Evolutionary conservation across 2,329 filamentous ascomycete genomes (phyloP), one percentile per base, ranked within the genome.

Genomic region (Fusarium lateritium): DNA sequence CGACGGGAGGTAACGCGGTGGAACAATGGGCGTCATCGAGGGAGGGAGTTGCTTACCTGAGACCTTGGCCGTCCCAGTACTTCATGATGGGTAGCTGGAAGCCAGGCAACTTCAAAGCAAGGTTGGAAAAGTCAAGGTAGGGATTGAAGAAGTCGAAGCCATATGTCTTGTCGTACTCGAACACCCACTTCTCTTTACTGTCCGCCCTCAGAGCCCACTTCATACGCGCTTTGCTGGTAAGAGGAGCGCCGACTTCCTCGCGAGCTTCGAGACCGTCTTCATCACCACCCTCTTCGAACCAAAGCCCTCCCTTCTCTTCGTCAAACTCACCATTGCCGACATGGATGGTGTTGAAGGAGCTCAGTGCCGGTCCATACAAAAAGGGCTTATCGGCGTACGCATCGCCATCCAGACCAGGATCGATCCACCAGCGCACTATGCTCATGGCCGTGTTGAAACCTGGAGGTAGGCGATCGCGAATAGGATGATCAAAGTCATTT

Each of bases 401-500:
- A 77, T 99, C 94, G 11, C 94, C 94, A 10, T 98, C 94, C 1
- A 99, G 82, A 0, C 94, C 93, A 0, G 95, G 95, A 76, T 99
- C 95, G 49, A 98, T 91, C 83, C 90, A 92, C 92, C 93, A 97
- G 73, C 92, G 93, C 28, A 97, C 93, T 43, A 97, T 91, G 53
- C 89, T 90, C 79, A 98, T 89, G 0, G 94, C 94, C 11, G 93
- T 91, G 76, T 89, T 89, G 79, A 97, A 97, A 0, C 95, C 94
- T 0, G 93, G 93, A 0, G 96, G 95, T 3, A 99, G 84, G 17
- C 90, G 88, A 76, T 97, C 92, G 31, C 94, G 88, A 72, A 99
- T 96, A 0, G 96, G 93, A 51, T 92, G 88, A 76, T 97, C 94
- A 77, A 98, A 98, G 83, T 98, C 94, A 78, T 98, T 98, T 42